phyloP scores from a whole-genome alignment of 202 grass and related monocot genomes.

The Musa balbisiana region DNA sequence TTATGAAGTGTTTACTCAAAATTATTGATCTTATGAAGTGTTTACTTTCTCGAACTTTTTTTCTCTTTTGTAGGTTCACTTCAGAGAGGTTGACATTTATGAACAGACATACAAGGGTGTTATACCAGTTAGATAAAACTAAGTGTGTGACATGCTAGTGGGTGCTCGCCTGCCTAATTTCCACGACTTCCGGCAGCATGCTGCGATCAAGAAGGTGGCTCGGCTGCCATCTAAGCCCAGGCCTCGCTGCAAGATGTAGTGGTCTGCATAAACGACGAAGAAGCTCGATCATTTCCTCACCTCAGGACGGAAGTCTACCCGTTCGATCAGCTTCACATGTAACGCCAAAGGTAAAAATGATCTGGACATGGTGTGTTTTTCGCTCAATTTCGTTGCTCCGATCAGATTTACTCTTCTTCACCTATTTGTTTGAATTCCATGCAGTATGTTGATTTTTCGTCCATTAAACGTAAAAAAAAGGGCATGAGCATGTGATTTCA shows the following conservation, averaged over 20 bases:
- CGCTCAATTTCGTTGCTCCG: neutral
- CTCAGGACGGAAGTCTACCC: neutral
- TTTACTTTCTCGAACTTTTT: too few relatives aligned
- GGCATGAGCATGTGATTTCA: neutral
- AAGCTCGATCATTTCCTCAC: neutral
- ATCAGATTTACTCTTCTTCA: neutral
- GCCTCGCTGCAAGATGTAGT: constrained; percentile 69
- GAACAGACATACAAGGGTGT: fast-evolving
- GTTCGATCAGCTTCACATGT: neutral
- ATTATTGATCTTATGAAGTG: too few relatives aligned
- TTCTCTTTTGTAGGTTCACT: too few relatives aligned
- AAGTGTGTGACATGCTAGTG: constrained; percentile 41
- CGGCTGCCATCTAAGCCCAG: constrained; percentile 53
- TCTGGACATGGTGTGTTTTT: neutral
- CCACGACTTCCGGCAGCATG: constrained; percentile 51
- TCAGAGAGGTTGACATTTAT: too few relatives aligned
- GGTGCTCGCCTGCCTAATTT: constrained; percentile 63
- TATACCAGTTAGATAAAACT: too few relatives aligned
- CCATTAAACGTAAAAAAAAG: too few relatives aligned
- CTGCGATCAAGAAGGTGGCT: constrained; percentile 89
- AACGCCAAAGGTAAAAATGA: neutral
- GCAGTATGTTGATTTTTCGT: neutral
- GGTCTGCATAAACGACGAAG: neutral
- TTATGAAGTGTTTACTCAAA: too few relatives aligned
- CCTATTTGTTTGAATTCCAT: neutral